Conservation (phyloP, 2,329 filamentous ascomycete genomes). For the Atkinsonella hypoxylon region DNA sequence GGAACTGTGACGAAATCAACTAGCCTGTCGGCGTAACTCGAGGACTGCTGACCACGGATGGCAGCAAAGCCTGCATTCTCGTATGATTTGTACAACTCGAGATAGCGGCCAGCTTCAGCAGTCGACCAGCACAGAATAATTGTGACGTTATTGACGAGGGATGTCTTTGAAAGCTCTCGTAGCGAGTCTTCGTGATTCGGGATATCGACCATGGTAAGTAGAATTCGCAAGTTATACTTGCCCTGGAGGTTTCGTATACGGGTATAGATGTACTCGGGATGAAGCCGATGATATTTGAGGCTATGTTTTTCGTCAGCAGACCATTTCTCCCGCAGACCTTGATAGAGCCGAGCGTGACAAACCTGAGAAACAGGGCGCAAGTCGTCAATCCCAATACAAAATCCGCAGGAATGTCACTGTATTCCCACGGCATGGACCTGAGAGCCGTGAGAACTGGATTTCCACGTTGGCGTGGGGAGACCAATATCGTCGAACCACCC, state of each 20-base stretch:
- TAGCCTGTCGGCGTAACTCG: conserved; percentile 73
- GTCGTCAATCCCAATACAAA: conserved; percentile 81
- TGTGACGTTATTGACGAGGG: conserved; percentile 83
- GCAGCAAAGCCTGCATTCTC: conserved; percentile 71
- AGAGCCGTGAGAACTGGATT: conserved; percentile 84
- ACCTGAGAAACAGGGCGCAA: conserved; percentile 78
- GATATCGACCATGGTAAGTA: conserved; percentile 90
- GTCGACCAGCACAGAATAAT: conserved; percentile 90
- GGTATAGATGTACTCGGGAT: conserved; percentile 96
- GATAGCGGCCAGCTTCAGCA: conserved; percentile 82
- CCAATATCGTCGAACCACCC: conserved; percentile 70
- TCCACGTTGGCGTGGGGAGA: conserved; percentile 86
- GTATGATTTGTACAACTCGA: conserved; percentile 90
- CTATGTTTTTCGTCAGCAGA: conserved; percentile 22
- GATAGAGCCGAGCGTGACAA: not conserved
- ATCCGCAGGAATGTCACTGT: conserved; percentile 90
- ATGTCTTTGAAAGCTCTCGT: conserved; percentile 85
- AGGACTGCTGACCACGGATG: conserved; percentile 76
- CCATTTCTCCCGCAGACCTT: not conserved
- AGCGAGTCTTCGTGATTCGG: conserved; percentile 84
- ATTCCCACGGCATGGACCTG: conserved; percentile 82
- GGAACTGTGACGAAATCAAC: conserved; percentile 90
- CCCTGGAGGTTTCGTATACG: conserved; percentile 76
- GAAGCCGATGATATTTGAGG: conserved; percentile 91
- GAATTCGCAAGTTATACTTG: conserved; percentile 74